Conservation (phyloP, 345 rosid species). For the Bruguiera parviflora region DNA sequence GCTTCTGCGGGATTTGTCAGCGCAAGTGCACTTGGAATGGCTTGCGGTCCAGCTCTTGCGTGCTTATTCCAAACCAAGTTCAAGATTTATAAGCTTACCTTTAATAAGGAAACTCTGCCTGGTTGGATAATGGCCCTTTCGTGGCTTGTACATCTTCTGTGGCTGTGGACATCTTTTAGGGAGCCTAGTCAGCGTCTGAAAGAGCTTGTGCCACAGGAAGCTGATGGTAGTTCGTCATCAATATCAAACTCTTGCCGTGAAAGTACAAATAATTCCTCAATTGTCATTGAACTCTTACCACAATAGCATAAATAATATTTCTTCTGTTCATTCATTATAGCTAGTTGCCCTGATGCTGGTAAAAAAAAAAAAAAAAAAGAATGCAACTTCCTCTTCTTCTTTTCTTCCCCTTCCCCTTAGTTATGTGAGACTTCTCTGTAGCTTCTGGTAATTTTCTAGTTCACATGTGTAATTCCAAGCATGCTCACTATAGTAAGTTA, state of each 20-base stretch:
- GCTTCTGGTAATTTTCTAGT: too few species aligned
- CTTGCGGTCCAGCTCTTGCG: conserved; percentile 98
- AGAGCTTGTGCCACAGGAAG: conserved; percentile 34
- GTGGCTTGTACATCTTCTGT: conserved; percentile 79
- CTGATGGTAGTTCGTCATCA: conserved; percentile 44
- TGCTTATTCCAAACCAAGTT: conserved; percentile 80
- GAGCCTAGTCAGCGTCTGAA: conserved; percentile 64
- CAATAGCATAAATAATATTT: not conserved
- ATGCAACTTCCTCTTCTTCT: too few species aligned
- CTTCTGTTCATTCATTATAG: too few species aligned
- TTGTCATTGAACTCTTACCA: not conserved
- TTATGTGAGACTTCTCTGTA: too few species aligned
- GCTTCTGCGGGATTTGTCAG: conserved; percentile 98
- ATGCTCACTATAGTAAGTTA: too few species aligned
- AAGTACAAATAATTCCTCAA: conserved; percentile 1
- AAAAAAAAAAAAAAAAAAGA: too few species aligned
- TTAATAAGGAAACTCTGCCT: conserved; percentile 78
- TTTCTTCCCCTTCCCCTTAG: too few species aligned
- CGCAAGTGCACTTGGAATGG: conserved; percentile 99
- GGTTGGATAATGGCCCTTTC: conserved; percentile 96
- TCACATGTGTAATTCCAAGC: too few species aligned
- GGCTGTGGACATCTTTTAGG: conserved; percentile 81
- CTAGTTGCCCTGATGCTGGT: too few species aligned
- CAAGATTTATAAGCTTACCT: conserved; percentile 69
- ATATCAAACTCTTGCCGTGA: not conserved